phyloP scores from a whole-genome alignment of 2,329 filamentous ascomycete species.

The Penicillium vulpinum region DNA sequence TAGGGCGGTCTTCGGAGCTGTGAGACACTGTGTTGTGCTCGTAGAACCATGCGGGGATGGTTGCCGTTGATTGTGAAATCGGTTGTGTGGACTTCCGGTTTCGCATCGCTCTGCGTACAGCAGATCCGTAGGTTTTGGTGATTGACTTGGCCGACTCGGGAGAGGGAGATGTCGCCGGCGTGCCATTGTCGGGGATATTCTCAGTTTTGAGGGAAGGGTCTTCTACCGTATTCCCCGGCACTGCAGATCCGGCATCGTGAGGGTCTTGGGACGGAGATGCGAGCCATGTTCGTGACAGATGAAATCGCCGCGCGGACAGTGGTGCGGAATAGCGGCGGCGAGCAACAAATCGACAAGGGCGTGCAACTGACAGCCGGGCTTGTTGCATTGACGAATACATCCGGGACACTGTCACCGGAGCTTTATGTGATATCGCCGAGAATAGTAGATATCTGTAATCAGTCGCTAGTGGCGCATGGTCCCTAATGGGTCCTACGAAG shows the following conservation, averaged over 20 bases:
- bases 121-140: conserved; percentile 41
- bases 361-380: conserved; percentile 35
- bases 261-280: conserved; percentile 33
- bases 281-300: conserved; percentile 32
- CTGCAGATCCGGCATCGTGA: conserved; percentile 23
- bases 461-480: conserved; percentile 6
- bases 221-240: conserved; percentile 23
- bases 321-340: conserved; percentile 37
- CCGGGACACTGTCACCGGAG: conserved; percentile 33
- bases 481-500: conserved; percentile 6
- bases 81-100: conserved; percentile 32
- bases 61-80: conserved; percentile 19
- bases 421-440: conserved; percentile 14
- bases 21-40: conserved; percentile 36
- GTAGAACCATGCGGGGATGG: conserved; percentile 41
- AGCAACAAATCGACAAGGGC: conserved; percentile 41
- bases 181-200: conserved; percentile 4
- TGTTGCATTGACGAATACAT: conserved; percentile 44
- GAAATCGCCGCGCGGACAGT: conserved; percentile 32
- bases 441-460: conserved; percentile 11
- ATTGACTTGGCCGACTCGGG: conserved; percentile 25
- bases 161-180: conserved; percentile 9
- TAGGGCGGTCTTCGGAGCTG: conserved; percentile 12
- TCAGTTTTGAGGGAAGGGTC: conserved; percentile 11
- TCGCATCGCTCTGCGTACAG: conserved; percentile 40